These are phyloP conservation scores for Trichoderma virens DNA, from an alignment of 495 filamentous ascomycete species.

Conservation along the genomic window DNA sequence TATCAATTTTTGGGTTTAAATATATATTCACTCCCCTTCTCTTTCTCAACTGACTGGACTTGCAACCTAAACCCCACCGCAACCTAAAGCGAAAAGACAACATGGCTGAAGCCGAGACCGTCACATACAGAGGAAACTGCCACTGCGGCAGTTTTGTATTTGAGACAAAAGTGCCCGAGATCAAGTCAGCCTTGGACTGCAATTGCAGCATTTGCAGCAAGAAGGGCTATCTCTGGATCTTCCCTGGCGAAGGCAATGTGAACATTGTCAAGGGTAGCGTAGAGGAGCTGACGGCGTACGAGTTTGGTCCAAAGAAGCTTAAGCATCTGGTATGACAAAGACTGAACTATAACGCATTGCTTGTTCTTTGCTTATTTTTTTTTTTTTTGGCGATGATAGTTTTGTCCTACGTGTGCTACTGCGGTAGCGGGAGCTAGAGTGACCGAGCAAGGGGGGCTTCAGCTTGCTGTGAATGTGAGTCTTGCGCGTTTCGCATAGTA, in stretches of 20 bases:
- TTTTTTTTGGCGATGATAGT: conserved; percentile 22
- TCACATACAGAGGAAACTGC: conserved; percentile 50
- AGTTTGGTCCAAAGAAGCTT: conserved; percentile 22
- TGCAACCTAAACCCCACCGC: background rate
- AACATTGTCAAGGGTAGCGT: conserved; percentile 34
- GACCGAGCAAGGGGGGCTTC: background rate
- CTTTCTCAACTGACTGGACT: background rate
- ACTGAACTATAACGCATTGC: background rate
- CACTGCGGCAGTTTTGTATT: conserved; percentile 46
- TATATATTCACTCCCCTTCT: background rate
- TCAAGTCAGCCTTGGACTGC: conserved; percentile 31
- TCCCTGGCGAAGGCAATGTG: conserved; percentile 21
- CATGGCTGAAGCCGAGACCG: conserved; percentile 21
- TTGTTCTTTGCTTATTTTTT: background rate
- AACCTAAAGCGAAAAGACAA: background rate
- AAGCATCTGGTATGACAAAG: conserved; percentile 29
- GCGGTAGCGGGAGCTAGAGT: conserved; percentile 12
- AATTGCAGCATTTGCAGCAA: conserved; percentile 48
- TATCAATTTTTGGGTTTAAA: background rate
- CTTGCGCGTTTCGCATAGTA: background rate
- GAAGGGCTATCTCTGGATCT: conserved; percentile 34
- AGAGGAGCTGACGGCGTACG: conserved; percentile 28
- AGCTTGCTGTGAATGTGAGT: conserved; percentile 19
- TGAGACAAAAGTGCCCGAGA: conserved; percentile 35
- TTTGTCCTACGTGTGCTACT: conserved; percentile 36